Evolutionary conservation across 495 filamentous ascomycete species (phyloP).

Genomic region (Aspergillus conjunctus): DNA sequence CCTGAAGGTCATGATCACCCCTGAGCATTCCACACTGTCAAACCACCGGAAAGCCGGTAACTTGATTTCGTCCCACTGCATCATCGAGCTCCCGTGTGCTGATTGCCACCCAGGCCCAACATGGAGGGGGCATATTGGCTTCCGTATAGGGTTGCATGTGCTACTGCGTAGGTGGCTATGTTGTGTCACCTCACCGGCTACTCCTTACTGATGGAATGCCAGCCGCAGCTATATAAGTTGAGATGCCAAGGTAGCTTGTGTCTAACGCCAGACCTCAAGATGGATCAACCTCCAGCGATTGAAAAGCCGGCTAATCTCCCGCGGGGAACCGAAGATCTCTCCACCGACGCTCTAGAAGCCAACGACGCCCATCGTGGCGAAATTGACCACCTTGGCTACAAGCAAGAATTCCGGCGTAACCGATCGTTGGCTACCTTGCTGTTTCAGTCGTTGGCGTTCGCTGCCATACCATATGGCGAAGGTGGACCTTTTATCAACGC

Average conservation of each 20-base stretch:
- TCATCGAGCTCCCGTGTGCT: too few relatives aligned
- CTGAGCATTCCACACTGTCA: too few relatives aligned
- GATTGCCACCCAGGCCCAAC: too few relatives aligned
- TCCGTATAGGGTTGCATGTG: neutral
- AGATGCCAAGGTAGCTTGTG: constrained; percentile 24
- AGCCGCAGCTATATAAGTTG: neutral
- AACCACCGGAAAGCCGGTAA: too few relatives aligned
- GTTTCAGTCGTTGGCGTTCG: neutral
- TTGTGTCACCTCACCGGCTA: neutral
- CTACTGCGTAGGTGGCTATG: neutral
- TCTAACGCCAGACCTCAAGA: constrained; percentile 41
- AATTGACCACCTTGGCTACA: too few relatives aligned
- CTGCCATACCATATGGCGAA: neutral
- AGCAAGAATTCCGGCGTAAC: too few relatives aligned
- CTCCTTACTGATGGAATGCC: neutral
- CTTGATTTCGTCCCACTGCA: too few relatives aligned
- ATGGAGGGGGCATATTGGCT: neutral
- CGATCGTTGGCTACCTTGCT: neutral
- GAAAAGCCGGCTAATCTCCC: too few relatives aligned
- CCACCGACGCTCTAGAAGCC: too few relatives aligned
- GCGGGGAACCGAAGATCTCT: too few relatives aligned
- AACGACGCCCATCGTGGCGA: too few relatives aligned
- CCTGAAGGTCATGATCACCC: too few relatives aligned
- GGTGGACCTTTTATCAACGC: neutral
- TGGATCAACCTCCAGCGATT: constrained; percentile 20